Conservation (phyloP, 148 eudicot species). For the Bassia scoparia region DNA sequence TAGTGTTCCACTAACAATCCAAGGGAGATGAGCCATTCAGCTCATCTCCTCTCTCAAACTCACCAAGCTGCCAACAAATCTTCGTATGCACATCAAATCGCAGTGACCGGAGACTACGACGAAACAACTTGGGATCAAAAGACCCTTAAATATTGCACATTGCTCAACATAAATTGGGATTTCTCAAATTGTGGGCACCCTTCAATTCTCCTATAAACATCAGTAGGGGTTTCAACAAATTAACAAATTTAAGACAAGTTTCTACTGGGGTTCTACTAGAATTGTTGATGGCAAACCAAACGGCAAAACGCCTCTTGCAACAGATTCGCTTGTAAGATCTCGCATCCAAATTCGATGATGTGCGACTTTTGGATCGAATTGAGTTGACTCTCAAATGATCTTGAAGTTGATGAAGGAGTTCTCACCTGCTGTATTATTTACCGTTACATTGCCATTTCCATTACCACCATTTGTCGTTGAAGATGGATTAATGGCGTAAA, state of each 20-base stretch:
- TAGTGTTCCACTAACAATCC: conserved; percentile 59
- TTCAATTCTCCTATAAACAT: conserved; percentile 36
- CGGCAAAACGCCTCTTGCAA: conserved; percentile 37
- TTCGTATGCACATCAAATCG: conserved; percentile 58
- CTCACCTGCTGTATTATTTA: conserved; percentile 26
- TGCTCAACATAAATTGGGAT: conserved; percentile 39
- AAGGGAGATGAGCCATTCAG: conserved; percentile 37
- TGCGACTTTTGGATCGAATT: conserved; percentile 42
- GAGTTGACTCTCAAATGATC: conserved; percentile 72
- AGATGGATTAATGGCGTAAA: conserved; percentile 39
- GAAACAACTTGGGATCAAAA: conserved; percentile 46
- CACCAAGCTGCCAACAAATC: conserved; percentile 58
- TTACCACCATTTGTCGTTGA: conserved; percentile 11
- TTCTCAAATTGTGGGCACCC: conserved; percentile 36
- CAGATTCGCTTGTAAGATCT: conserved; percentile 18
- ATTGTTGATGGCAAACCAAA: conserved; percentile 41
- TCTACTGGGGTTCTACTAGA: conserved; percentile 50
- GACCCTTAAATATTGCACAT: conserved; percentile 39
- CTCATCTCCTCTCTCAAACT: conserved; percentile 61
- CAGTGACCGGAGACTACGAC: conserved; percentile 44
- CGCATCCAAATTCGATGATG: conserved; percentile 6
- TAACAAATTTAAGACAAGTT: conserved; percentile 39
- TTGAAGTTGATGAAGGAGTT: conserved; percentile 55
- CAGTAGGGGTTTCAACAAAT: conserved; percentile 49
- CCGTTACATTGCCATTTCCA: conserved; percentile 31